These are phyloP conservation scores for Leptosphaerulina australis DNA, from an alignment of 2,329 filamentous ascomycete genomes.

Conservation along the genomic window DNA sequence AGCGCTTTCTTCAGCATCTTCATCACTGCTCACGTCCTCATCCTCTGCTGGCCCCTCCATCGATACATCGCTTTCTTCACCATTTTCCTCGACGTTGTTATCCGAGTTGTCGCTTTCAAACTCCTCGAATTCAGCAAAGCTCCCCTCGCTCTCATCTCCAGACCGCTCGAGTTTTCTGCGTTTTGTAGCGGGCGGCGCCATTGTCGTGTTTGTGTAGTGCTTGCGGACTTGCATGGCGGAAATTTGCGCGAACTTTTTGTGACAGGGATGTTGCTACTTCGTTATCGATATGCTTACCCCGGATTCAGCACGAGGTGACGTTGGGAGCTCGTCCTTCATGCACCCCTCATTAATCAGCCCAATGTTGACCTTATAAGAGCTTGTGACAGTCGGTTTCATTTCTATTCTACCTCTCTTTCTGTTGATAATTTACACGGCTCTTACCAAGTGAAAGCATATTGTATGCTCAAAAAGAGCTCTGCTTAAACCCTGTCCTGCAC, in stretches of 20 bases:
- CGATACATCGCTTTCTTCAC: conserved; percentile 23
- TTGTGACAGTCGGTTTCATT: background rate
- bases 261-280: conserved; percentile 1
- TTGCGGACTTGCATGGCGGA: conserved; percentile 19
- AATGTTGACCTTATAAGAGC: background rate
- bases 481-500: background rate
- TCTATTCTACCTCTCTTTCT: conserved; percentile 3
- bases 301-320: conserved; percentile 12
- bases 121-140: conserved; percentile 34
- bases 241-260: conserved; percentile 32
- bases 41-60: conserved; percentile 24
- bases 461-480: background rate
- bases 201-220: conserved; percentile 24
- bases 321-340: conserved; percentile 10
- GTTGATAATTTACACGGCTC: too few relatives aligned
- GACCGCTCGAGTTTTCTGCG: conserved; percentile 55
- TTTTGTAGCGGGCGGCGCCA: conserved; percentile 51
- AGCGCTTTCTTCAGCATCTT: conserved; percentile 27
- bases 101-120: conserved; percentile 23
- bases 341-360: conserved; percentile 14
- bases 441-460: too few relatives aligned
- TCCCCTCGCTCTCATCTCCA: conserved; percentile 37
- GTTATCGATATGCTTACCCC: conserved; percentile 31
- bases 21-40: conserved; percentile 21
- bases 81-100: conserved; percentile 15